Evolutionary conservation across 192 early-diverging fungal species (phyloP).

Genomic region (Chytriomyces hyalinus): DNA sequence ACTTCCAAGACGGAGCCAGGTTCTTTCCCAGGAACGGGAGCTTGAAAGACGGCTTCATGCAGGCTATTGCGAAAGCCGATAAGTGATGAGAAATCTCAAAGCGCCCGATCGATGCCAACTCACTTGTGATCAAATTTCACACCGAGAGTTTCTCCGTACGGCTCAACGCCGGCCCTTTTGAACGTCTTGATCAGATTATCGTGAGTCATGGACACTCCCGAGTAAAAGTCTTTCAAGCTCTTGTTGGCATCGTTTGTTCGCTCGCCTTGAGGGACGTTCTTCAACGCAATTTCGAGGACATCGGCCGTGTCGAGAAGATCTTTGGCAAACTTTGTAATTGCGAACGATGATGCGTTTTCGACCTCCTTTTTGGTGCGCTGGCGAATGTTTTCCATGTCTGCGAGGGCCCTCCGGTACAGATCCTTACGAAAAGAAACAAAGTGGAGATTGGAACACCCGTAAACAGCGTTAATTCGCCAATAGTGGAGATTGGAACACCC

Average conservation of each 20-base stretch:
- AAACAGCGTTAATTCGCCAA: too few species aligned
- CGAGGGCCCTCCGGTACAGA: slow-evolving; percentile 87
- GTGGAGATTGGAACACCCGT: too few species aligned
- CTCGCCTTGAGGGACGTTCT: slow-evolving; percentile 79
- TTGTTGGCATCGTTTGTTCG: slow-evolving; percentile 51
- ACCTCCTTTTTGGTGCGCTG: slow-evolving; percentile 86
- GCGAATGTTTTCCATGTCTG: slow-evolving; percentile 97
- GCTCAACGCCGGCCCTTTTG: slow-evolving; percentile 83
- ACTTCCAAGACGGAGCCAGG: slow-evolving; percentile 87
- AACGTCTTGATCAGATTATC: slow-evolving; percentile 84
- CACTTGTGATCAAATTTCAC: slow-evolving; percentile 85
- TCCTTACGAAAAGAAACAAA: slow-evolving; percentile 59
- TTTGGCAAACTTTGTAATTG: slow-evolving; percentile 98
- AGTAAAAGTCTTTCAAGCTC: slow-evolving; percentile 78
- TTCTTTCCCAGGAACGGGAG: slow-evolving; percentile 84
- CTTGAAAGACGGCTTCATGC: slow-evolving; percentile 96
- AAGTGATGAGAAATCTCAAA: too few species aligned
- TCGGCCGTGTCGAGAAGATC: slow-evolving; percentile 93
- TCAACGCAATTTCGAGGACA: slow-evolving; percentile 86
- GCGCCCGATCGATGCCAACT: background rate
- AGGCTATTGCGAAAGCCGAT: slow-evolving; percentile 83
- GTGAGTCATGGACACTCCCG: slow-evolving; percentile 89
- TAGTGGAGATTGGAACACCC: too few species aligned
- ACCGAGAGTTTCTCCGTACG: slow-evolving; percentile 73
- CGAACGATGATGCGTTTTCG: slow-evolving; percentile 77